Conservation (phyloP, 805 yeast genomes). For the Teunomyces kruisii region DNA sequence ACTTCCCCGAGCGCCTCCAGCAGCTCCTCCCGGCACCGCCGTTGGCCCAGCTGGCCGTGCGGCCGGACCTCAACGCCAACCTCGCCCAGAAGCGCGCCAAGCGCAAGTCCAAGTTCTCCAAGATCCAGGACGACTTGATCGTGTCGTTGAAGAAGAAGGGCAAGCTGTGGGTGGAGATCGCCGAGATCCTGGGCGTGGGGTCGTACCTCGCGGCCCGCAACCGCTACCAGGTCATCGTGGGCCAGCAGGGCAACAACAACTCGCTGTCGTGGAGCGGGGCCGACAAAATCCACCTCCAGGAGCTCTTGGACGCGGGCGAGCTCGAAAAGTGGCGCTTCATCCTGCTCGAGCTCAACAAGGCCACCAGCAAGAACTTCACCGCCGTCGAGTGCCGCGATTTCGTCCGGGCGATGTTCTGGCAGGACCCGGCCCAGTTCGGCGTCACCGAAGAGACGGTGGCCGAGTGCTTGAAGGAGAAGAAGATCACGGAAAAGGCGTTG, state of each 20-base stretch:
- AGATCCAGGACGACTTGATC: constrained; percentile 66
- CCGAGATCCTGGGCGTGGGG: constrained; percentile 61
- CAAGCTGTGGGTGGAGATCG: constrained; percentile 72
- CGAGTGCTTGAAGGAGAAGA: constrained; percentile 39
- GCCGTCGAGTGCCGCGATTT: constrained; percentile 56
- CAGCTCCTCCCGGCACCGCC: constrained; percentile 50
- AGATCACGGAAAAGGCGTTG: constrained; percentile 32
- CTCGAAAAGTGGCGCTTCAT: constrained; percentile 66
- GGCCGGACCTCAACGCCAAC: constrained; percentile 43
- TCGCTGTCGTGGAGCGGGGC: constrained; percentile 60
- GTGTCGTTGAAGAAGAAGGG: constrained; percentile 61
- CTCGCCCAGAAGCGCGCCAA: constrained; percentile 50
- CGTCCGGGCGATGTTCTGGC: constrained; percentile 51
- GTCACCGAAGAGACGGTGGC: constrained; percentile 46
- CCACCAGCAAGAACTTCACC: constrained; percentile 50
- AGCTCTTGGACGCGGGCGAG: constrained; percentile 66
- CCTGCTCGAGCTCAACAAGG: constrained; percentile 59
- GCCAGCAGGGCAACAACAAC: constrained; percentile 76
- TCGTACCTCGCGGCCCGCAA: constrained; percentile 73
- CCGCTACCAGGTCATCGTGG: constrained; percentile 76
- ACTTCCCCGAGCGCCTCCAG: constrained; percentile 27
- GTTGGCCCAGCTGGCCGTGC: constrained; percentile 38
- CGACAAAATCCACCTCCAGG: constrained; percentile 52
- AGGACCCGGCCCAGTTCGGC: constrained; percentile 58
- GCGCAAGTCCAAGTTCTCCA: constrained; percentile 67